These are phyloP conservation scores for Arbutus unedo DNA, from an alignment of 148 eudicot species.

Conservation along the genomic window DNA sequence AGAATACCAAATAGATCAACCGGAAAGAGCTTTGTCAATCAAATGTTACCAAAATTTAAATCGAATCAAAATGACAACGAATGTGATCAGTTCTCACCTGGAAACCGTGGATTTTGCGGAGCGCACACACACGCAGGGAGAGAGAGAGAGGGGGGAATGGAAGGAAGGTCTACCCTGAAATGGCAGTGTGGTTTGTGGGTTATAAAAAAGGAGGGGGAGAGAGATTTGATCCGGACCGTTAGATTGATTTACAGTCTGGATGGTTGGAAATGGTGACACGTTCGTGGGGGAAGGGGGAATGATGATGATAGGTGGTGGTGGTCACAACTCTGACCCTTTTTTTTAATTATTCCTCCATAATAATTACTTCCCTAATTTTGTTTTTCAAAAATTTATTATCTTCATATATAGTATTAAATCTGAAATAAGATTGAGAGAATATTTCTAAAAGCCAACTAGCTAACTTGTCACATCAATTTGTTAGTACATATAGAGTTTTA, in stretches of 20 bases:
- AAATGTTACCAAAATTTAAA: background rate
- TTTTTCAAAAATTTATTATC: too few relatives aligned
- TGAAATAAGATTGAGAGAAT: too few relatives aligned
- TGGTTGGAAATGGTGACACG: constrained; percentile 31
- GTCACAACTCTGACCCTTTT: constrained; percentile 10
- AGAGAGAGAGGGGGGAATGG: constrained; percentile 8
- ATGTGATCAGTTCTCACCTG: constrained; percentile 5
- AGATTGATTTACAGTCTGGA: constrained; percentile 35
- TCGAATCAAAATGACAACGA: background rate
- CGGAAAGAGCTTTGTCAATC: background rate
- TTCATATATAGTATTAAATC: too few relatives aligned
- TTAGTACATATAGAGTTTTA: too few relatives aligned
- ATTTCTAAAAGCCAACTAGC: too few relatives aligned
- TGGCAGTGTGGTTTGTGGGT: background rate
- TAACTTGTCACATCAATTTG: too few relatives aligned
- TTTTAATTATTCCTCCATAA: background rate
- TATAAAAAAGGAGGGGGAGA: constrained; percentile 17
- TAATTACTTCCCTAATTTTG: too few relatives aligned
- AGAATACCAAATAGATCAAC: background rate
- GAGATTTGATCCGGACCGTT: constrained; percentile 32
- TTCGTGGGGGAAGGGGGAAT: constrained; percentile 14
- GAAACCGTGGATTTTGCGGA: background rate
- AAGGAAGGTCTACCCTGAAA: background rate
- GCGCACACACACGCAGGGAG: background rate
- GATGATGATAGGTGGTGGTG: background rate